Evolutionary conservation across 2,329 filamentous ascomycete genomes (phyloP).

Genomic region (Alternaria metachromatica): DNA sequence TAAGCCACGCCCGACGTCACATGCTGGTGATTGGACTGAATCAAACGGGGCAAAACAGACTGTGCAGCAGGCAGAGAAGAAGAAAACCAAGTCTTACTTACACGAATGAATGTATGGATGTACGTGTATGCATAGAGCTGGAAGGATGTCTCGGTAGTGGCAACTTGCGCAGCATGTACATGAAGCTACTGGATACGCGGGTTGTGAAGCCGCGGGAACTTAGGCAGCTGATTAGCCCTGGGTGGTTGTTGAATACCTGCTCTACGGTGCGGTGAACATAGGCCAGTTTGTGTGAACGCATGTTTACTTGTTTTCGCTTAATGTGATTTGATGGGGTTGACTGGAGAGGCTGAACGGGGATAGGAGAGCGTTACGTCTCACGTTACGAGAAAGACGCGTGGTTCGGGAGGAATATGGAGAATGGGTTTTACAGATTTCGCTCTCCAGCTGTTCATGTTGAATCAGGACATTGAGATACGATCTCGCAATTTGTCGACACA

Average conservation of each 20-base stretch:
- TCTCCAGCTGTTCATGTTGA: neutral
- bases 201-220: neutral
- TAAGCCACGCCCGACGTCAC: neutral
- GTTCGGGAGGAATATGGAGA: neutral
- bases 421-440: neutral
- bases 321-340: neutral
- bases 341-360: neutral
- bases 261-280: neutral
- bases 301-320: neutral
- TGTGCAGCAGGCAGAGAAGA: neutral
- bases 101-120: neutral
- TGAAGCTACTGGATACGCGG: neutral
- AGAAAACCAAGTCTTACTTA: neutral
- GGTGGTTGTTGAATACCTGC: neutral
- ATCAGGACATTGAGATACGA: neutral
- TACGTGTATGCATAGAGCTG: neutral
- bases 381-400: neutral
- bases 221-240: neutral
- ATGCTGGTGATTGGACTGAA: neutral
- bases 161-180: neutral
- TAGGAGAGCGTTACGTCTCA: neutral
- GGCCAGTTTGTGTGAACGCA: neutral
- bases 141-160: neutral
- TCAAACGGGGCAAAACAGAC: neutral
- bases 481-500: neutral